These are phyloP conservation scores for Coffea eugenioides DNA, from an alignment of 257 asterid species.

Conservation along the genomic window DNA sequence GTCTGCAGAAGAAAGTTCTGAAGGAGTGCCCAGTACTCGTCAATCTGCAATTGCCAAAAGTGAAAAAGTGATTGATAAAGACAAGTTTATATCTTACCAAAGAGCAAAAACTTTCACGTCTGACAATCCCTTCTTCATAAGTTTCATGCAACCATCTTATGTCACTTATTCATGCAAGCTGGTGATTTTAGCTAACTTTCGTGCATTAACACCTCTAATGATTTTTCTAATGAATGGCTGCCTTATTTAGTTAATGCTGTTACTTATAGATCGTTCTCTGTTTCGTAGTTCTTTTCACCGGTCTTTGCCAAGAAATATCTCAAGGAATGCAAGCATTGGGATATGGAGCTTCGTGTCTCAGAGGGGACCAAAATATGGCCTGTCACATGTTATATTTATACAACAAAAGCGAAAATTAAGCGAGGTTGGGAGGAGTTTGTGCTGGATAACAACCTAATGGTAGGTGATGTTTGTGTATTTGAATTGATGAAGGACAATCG, in stretches of 20 bases:
- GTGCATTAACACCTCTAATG: too few species aligned
- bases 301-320: neutral
- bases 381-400: too few species aligned
- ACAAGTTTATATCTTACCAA: neutral
- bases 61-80: neutral
- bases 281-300: neutral
- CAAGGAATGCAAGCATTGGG: neutral
- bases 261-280: too few species aligned
- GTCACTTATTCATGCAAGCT: neutral
- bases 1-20: constrained; percentile 2
- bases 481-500: neutral
- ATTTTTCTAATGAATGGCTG: too few species aligned
- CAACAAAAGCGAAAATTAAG: neutral
- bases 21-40: neutral
- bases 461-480: neutral
- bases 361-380: neutral
- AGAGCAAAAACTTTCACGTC: constrained; percentile 14
- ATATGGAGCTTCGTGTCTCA: neutral
- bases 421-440: neutral
- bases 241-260: too few species aligned
- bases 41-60: neutral
- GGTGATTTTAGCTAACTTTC: neutral
- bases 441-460: neutral
- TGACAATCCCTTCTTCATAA: constrained; percentile 13
- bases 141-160: constrained; percentile 15